These are phyloP conservation scores for Ophiosphaerella korrae DNA, from an alignment of 2,329 filamentous ascomycete species.

Conservation along the genomic window DNA sequence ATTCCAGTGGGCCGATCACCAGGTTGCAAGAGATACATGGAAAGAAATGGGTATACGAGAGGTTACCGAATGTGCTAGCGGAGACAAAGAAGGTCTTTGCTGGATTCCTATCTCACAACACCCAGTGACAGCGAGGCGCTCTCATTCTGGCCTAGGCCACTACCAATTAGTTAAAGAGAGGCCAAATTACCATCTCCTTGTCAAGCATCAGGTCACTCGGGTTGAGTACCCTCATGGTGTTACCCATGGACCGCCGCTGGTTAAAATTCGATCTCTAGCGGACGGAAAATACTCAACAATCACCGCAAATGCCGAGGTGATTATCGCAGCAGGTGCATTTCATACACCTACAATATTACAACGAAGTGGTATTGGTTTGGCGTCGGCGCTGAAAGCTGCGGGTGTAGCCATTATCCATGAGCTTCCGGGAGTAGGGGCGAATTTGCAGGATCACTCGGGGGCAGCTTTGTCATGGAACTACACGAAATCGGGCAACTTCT, in stretches of 20 bases:
- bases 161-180: constrained; percentile 7
- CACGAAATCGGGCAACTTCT: constrained; percentile 7
- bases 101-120: constrained; percentile 11
- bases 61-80: constrained; percentile 6
- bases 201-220: constrained; percentile 5
- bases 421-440: constrained; percentile 65
- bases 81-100: constrained; percentile 7
- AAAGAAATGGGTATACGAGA: constrained; percentile 4
- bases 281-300: background rate
- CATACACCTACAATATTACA: constrained; percentile 62
- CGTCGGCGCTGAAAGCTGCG: constrained; percentile 53
- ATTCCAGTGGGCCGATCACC: constrained; percentile 8
- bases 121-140: constrained; percentile 7
- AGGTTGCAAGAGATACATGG: constrained; percentile 6
- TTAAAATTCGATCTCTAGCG: constrained; percentile 36
- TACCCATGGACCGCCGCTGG: constrained; percentile 2
- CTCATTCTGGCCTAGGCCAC: constrained; percentile 14
- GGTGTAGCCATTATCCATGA: constrained; percentile 57
- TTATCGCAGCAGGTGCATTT: constrained; percentile 54
- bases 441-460: constrained; percentile 62
- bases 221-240: constrained; percentile 4
- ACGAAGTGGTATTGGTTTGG: constrained; percentile 62
- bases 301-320: constrained; percentile 47
- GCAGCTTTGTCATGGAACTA: constrained; percentile 3
- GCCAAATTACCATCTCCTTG: constrained; percentile 14